phyloP scores from a whole-genome alignment of 1,284 basidiomycete species.

The Naganishia sp. region DNA sequence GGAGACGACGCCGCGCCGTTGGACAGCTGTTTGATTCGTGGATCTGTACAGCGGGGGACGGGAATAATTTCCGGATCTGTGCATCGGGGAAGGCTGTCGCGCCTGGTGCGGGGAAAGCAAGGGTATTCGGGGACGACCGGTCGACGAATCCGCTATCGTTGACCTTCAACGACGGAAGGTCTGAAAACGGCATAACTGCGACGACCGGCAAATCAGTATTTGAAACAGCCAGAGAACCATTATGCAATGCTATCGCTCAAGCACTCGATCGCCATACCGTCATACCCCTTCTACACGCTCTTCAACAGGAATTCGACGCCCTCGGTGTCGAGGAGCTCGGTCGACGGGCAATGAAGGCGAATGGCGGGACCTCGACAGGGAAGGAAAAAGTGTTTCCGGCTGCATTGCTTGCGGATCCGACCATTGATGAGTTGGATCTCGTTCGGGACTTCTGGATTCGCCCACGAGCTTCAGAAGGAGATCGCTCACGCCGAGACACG shows the following conservation, averaged over 20 bases:
- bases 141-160: too few relatives aligned
- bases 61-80: slow-evolving; percentile 81
- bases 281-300: slow-evolving; percentile 2
- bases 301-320: slow-evolving; percentile 21
- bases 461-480: slow-evolving; percentile 33
- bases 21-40: slow-evolving; percentile 71
- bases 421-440: neutral
- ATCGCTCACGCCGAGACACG: neutral
- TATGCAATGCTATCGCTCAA: slow-evolving; percentile 8
- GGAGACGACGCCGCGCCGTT: slow-evolving; percentile 66
- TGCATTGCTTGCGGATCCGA: neutral
- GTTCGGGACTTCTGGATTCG: slow-evolving; percentile 51
- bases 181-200: too few relatives aligned
- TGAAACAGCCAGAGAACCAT: neutral
- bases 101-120: too few relatives aligned
- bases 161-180: too few relatives aligned
- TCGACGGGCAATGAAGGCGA: neutral
- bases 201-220: too few relatives aligned
- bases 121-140: too few relatives aligned
- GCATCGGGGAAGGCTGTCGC: slow-evolving; percentile 62
- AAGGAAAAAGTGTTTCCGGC: neutral
- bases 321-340: slow-evolving; percentile 17
- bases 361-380: neutral
- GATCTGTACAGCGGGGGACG: slow-evolving; percentile 62
- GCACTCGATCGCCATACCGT: slow-evolving; percentile 1